phyloP scores from a whole-genome alignment of 805 yeast genomes.

The Hanseniaspora nectarophila region DNA sequence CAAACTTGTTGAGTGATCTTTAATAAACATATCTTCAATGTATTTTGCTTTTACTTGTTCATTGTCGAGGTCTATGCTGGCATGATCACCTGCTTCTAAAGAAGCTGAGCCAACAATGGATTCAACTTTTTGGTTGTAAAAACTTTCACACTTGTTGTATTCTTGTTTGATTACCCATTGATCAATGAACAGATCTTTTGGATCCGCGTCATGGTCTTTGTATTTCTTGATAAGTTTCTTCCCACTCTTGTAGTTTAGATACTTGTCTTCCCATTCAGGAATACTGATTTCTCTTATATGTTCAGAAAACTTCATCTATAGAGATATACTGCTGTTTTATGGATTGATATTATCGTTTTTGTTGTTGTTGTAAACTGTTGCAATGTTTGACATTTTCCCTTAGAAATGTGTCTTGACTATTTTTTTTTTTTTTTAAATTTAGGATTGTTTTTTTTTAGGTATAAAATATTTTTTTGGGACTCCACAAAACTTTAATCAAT shows the following conservation, averaged over 20 bases:
- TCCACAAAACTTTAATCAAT: not conserved
- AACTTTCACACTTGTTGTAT: slow-evolving; percentile 26
- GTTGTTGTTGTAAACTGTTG: no score
- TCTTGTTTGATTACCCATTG: slow-evolving; percentile 26
- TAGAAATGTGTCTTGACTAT: not conserved
- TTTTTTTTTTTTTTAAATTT: no score
- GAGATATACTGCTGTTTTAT: no score
- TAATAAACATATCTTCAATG: slow-evolving; percentile 9
- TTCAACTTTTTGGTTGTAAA: slow-evolving; percentile 23
- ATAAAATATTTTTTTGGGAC: no score
- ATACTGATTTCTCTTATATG: slow-evolving; percentile 50
- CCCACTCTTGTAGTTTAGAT: slow-evolving; percentile 54
- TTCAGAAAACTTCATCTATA: slow-evolving; percentile 66
- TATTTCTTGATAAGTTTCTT: slow-evolving; percentile 30
- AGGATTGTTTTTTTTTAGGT: no score
- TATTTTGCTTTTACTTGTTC: not conserved
- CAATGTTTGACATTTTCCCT: not conserved
- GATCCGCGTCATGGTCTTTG: slow-evolving; percentile 9
- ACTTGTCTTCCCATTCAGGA: slow-evolving; percentile 81
- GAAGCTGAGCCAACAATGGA: not conserved
- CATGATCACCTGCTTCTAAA: not conserved
- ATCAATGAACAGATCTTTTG: slow-evolving; percentile 24
- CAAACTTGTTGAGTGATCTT: slow-evolving; percentile 1
- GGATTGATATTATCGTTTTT: no score
- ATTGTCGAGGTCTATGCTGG: not conserved